These are phyloP conservation scores for Tetrahymena elliotti DNA, from an alignment of 73 alveolate species.

Conservation along the genomic window DNA sequence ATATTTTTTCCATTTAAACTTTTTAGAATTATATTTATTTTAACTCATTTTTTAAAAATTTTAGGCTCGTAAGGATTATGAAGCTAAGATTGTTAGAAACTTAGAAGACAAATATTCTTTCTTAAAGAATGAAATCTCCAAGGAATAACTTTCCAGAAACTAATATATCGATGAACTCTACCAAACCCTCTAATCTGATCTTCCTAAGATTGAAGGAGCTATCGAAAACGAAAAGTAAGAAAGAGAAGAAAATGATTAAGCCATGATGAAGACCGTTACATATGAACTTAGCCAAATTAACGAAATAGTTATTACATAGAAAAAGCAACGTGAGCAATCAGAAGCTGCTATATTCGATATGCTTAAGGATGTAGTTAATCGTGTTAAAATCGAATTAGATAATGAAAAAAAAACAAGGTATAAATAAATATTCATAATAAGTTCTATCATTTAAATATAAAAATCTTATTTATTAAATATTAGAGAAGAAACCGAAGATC, in stretches of 20 bases:
- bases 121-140: slow-evolving; percentile 26
- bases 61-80: slow-evolving; percentile 33
- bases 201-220: slow-evolving; percentile 36
- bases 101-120: slow-evolving; percentile 30
- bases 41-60: no score
- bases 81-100: slow-evolving; percentile 19
- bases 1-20: no score
- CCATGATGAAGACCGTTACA: slow-evolving; percentile 19
- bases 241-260: slow-evolving; percentile 47
- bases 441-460: no score
- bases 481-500: slow-evolving; percentile 42
- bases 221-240: slow-evolving; percentile 30
- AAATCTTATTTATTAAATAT: no score
- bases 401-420: slow-evolving; percentile 39
- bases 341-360: slow-evolving; percentile 45
- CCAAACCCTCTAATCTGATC: slow-evolving; percentile 33
- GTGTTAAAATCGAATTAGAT: slow-evolving; percentile 40
- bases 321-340: slow-evolving; percentile 27
- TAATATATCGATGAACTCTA: slow-evolving; percentile 27
- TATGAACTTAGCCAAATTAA: slow-evolving; percentile 32
- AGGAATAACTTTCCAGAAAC: slow-evolving; percentile 34
- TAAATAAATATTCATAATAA: neutral
- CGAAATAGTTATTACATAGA: slow-evolving; percentile 11
- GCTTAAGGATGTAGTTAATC: slow-evolving; percentile 43
- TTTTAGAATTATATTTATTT: no score